phyloP scores from a whole-genome alignment of 2,329 filamentous ascomycete species.

The Nemania serpens region DNA sequence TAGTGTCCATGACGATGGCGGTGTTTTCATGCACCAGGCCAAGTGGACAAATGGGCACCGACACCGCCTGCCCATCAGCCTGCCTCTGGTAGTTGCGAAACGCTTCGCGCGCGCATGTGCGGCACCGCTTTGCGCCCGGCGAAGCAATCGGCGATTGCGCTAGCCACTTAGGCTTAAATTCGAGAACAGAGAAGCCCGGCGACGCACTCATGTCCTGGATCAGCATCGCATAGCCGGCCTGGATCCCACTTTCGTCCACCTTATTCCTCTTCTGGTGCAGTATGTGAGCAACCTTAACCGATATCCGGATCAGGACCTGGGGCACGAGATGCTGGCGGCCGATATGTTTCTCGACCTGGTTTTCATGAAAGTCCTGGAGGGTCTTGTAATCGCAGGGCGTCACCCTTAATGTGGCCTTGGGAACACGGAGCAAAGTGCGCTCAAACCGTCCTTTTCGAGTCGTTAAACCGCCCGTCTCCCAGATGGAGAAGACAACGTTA shows the following conservation, averaged over 20 bases:
- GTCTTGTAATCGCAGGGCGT: constrained; percentile 50
- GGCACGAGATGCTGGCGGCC: constrained; percentile 42
- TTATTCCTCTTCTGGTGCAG: constrained; percentile 50
- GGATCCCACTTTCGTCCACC: constrained; percentile 53
- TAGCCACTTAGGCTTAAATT: constrained; percentile 89
- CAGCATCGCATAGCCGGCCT: constrained; percentile 68
- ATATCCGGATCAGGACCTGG: constrained; percentile 38
- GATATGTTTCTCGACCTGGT: constrained; percentile 57
- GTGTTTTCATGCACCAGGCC: constrained; percentile 61
- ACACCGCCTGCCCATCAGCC: constrained; percentile 43
- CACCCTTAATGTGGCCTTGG: constrained; percentile 58
- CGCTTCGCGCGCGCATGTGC: constrained; percentile 69
- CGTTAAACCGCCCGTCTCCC: constrained; percentile 44
- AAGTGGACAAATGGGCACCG: constrained; percentile 64
- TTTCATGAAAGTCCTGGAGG: constrained; percentile 54
- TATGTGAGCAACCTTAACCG: constrained; percentile 52
- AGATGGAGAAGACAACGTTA: constrained; percentile 73
- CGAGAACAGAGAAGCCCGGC: constrained; percentile 54
- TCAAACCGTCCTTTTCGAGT: constrained; percentile 37
- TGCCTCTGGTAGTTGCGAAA: constrained; percentile 52
- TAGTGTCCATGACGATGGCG: constrained; percentile 49
- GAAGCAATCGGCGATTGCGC: constrained; percentile 76
- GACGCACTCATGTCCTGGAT: constrained; percentile 72
- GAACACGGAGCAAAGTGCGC: constrained; percentile 63
- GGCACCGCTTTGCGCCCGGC: constrained; percentile 64